phyloP scores from a whole-genome alignment of 108 stramenopile genomes.

The Conticribra weissflogii region DNA sequence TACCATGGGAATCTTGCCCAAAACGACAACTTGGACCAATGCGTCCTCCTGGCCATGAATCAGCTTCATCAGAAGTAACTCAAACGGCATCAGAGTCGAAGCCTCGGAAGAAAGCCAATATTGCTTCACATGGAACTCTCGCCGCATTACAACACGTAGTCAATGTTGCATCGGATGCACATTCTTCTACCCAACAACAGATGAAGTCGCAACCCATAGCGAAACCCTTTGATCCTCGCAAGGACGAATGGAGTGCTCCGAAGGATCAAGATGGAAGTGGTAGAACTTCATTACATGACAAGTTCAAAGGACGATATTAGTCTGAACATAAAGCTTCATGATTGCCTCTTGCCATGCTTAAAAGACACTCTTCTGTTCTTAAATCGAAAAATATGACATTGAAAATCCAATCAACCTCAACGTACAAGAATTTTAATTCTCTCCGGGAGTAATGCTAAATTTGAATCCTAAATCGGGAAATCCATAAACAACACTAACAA shows the following conservation, averaged over 20 bases:
- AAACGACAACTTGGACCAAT: conserved; percentile 4
- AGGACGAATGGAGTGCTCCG: conserved; percentile 82
- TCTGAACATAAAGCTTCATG: no score
- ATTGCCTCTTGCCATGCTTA: no score
- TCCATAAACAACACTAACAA: no score
- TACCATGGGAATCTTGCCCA: background rate
- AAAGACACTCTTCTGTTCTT: no score
- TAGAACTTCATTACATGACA: conserved; percentile 73
- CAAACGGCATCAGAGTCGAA: conserved; percentile 2
- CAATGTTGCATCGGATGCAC: background rate
- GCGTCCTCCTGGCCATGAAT: background rate
- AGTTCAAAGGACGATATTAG: conserved; percentile 86
- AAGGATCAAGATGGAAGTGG: conserved; percentile 82
- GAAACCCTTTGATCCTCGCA: conserved; percentile 45
- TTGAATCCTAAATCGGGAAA: no score
- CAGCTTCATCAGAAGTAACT: background rate
- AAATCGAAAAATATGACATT: no score
- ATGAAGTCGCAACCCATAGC: background rate
- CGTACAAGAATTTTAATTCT: no score
- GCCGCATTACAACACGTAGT: conserved; percentile 29
- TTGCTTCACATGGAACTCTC: conserved; percentile 28
- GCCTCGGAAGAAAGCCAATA: conserved; percentile 1
- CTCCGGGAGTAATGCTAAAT: no score
- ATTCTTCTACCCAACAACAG: conserved; percentile 1
- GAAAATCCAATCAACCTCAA: no score